Conservation (phyloP, 2,329 filamentous ascomycete species). For the Fusarium dimerum region DNA sequence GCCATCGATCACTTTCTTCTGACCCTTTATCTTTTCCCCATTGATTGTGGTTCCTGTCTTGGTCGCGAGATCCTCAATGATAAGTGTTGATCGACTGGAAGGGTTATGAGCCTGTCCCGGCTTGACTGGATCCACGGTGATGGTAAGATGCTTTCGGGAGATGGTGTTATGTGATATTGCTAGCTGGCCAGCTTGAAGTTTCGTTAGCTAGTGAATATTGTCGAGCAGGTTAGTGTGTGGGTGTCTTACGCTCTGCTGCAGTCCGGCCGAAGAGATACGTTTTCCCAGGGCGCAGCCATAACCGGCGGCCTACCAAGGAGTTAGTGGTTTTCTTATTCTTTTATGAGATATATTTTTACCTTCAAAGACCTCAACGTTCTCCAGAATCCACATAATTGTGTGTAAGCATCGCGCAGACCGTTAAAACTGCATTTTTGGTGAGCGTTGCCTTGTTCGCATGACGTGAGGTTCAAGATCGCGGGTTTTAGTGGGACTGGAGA, state of each 20-base stretch:
- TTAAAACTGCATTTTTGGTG: slow-evolving; percentile 16
- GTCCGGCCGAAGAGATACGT: slow-evolving; percentile 85
- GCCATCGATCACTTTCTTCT: slow-evolving; percentile 55
- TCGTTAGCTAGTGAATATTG: slow-evolving; percentile 1
- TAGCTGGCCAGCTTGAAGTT: slow-evolving; percentile 58
- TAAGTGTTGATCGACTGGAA: slow-evolving; percentile 67
- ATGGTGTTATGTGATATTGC: slow-evolving; percentile 79
- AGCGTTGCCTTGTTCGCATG: slow-evolving; percentile 12
- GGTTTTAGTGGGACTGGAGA: slow-evolving; percentile 19
- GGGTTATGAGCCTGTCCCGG: slow-evolving; percentile 67
- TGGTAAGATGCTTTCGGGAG: slow-evolving; percentile 83
- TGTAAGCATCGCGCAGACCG: slow-evolving; percentile 19
- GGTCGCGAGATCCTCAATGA: slow-evolving; percentile 76
- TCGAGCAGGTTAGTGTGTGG: no score
- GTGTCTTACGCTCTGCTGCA: slow-evolving; percentile 58
- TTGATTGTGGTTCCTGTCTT: slow-evolving; percentile 83
- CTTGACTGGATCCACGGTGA: slow-evolving; percentile 67
- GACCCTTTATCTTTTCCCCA: slow-evolving; percentile 67
- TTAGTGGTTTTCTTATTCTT: slow-evolving; percentile 1
- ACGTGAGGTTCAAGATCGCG: slow-evolving; percentile 28
- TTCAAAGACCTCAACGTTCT: slow-evolving; percentile 57
- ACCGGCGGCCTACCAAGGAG: slow-evolving; percentile 44
- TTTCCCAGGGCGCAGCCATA: slow-evolving; percentile 86
- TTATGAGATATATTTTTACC: slow-evolving; percentile 30
- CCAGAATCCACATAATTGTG: slow-evolving; percentile 63